Conservation (phyloP, 768 basidiomycete species). For the Suillus ampliporus region DNA sequence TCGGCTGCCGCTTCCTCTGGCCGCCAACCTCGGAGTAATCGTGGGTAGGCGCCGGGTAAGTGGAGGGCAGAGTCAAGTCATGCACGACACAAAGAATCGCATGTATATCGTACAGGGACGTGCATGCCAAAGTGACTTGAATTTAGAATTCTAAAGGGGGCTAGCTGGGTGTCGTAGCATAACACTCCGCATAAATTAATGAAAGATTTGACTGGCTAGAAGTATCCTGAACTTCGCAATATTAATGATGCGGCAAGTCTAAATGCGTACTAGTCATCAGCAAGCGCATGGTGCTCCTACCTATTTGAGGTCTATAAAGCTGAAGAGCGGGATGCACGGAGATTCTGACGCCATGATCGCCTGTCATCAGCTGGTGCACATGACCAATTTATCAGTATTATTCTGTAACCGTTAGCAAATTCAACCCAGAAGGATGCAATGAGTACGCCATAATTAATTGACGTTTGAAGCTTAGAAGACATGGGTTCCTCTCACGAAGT, state of each 20-base stretch:
- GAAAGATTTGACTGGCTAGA: not conserved
- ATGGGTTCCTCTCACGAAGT: not conserved
- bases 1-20: no score
- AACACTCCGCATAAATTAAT: no score
- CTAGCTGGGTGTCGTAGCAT: not conserved
- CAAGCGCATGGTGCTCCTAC: not conserved
- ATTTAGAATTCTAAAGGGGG: no score
- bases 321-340: constrained; percentile 4
- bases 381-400: not conserved
- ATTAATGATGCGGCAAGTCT: not conserved
- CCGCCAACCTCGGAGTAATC: not conserved
- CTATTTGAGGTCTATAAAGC: not conserved
- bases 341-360: not conserved
- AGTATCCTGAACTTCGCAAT: not conserved
- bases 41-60: not conserved
- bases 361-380: not conserved
- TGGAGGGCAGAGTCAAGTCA: not conserved
- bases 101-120: not conserved
- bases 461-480: not conserved
- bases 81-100: not conserved
- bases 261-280: not conserved
- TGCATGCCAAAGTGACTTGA: not conserved
- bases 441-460: not conserved
- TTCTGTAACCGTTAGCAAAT: constrained; percentile 1
- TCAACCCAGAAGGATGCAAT: not conserved